Conservation (phyloP, 2,329 filamentous ascomycete genomes). For the Trichoderma atrobrunneum region DNA sequence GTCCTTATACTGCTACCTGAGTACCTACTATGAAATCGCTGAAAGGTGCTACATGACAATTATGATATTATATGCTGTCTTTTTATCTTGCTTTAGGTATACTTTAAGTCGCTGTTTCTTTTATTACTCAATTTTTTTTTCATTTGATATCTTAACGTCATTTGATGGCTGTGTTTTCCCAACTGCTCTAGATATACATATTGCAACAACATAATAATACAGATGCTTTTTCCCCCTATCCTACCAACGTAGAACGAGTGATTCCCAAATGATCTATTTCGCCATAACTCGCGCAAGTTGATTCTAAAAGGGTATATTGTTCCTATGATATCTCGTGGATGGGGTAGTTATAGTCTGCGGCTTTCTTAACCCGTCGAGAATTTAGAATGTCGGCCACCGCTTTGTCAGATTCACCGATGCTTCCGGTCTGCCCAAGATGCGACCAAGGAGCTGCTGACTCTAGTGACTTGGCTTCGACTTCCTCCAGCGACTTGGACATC, state of each 20-base stretch:
- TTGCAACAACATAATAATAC: not conserved
- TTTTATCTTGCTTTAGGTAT: not conserved
- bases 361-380: constrained; percentile 46
- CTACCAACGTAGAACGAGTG: not conserved
- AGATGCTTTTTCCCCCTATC: not conserved
- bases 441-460: constrained; percentile 53
- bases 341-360: constrained; percentile 5
- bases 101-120: not conserved
- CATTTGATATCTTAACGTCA: not conserved
- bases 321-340: constrained; percentile 13
- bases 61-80: not conserved
- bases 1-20: not conserved
- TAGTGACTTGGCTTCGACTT: constrained; percentile 20
- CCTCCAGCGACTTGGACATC: constrained; percentile 25
- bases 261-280: not conserved
- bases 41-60: not conserved
- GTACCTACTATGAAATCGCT: not conserved
- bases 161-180: not conserved
- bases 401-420: constrained; percentile 50
- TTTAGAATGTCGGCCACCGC: constrained; percentile 54
- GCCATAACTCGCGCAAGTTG: not conserved
- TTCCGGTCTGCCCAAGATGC: constrained; percentile 53
- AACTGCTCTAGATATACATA: not conserved
- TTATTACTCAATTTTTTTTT: not conserved
- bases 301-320: constrained; percentile 3